phyloP scores from a whole-genome alignment of 1,139 yeast genomes.

The Sugiyamaella novakii region DNA sequence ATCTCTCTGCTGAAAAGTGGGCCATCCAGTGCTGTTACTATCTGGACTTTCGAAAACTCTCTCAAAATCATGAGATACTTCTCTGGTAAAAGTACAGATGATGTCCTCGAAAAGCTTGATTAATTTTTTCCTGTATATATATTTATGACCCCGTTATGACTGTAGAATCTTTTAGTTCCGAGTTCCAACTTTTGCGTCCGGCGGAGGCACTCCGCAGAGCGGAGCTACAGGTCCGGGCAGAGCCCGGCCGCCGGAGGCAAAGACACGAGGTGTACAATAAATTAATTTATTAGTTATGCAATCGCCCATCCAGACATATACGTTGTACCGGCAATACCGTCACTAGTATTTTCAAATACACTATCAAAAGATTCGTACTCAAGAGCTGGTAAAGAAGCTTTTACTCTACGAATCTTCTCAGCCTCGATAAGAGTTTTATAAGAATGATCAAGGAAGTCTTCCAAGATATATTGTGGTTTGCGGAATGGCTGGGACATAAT shows the following conservation, averaged over 20 bases:
- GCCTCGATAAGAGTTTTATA: conserved; percentile 73
- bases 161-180: background rate
- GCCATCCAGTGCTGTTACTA: conserved; percentile 75
- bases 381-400: conserved; percentile 66
- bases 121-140: background rate
- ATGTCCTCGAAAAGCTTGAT: background rate
- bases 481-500: conserved; percentile 88
- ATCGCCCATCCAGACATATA: conserved; percentile 17
- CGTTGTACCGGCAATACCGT: background rate
- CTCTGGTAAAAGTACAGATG: background rate
- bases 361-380: conserved; percentile 67
- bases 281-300: conserved; percentile 1
- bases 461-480: conserved; percentile 83
- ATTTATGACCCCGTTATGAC: background rate
- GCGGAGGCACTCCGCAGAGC: background rate
- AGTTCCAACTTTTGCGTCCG: background rate
- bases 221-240: background rate
- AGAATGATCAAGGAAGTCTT: conserved; percentile 92
- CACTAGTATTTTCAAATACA: conserved; percentile 40
- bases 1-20: conserved; percentile 75
- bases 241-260: background rate
- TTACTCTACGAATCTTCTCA: conserved; percentile 70
- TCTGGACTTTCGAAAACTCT: conserved; percentile 65
- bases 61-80: conserved; percentile 23
- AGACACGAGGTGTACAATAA: background rate